Base-by-base conservation (phyloP, 345 rosid species). In the Hypericum androsaemum region DNA sequence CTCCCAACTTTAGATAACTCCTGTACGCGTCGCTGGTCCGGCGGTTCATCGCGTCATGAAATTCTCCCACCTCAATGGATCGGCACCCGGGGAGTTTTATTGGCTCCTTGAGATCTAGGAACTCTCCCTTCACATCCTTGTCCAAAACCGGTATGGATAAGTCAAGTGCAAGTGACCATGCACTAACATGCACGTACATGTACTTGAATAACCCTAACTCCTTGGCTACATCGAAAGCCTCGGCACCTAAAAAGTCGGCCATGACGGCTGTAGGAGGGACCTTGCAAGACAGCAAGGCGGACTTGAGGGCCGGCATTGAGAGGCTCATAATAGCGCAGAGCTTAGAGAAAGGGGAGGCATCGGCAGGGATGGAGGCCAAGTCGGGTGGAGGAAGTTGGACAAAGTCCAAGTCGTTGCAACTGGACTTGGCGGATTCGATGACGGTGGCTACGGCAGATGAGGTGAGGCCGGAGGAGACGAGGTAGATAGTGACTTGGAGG, bases 181-280 rank as follows among this genome's bases (percentile, higher is more conserved):
- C 95, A 57, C 67, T 83, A 0, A 79, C 50, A 45, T 86, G 51
- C 7, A 73, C 37, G 0, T 67, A 73, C 7, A 80, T 71, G 28
- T 72, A 83, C 61, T 66, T 81, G 12, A 68, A 60, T 71, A 83
- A 68, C 53, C 57, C 58, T 0, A 81, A 66, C 41, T 83, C 84
- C 0, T 68, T 47, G 1, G 79, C 82, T 3, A 83, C 50, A 13
- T 43, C 55, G 42, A 77, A 58, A 28, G 80, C 77, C 41, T 77
- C 81, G 0, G 76, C 74, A 16, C 85, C 87, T 9, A 82, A 80
- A 41, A 73, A 13, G 58, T 86, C 85, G 2, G 77, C 67, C 9
- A 85, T 54, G 10, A 85, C 54, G 43, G 72, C 78, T 13, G 77
- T 41, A 0, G 83, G 85, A 8, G 43, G 77, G 36, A 40, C 43